Evolutionary conservation across 345 rosid species (phyloP).

Genomic region (Lagerstroemia speciosa): DNA sequence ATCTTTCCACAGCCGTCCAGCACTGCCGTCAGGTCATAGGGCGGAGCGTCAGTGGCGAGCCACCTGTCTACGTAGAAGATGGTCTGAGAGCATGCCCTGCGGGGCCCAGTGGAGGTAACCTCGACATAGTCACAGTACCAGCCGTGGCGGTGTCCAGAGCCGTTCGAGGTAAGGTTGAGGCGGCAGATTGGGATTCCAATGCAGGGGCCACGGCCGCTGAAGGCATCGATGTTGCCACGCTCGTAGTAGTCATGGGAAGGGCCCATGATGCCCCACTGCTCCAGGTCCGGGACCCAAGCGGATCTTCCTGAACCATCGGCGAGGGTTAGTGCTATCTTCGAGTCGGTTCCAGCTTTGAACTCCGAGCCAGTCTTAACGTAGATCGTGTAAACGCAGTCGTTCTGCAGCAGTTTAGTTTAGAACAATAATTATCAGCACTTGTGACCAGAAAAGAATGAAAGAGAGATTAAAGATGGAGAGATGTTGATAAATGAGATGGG

Average conservation of each 20-base stretch:
- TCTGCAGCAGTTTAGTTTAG: not conserved
- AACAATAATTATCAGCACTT: no score
- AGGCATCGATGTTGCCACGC: slow-evolving; percentile 32
- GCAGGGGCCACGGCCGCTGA: slow-evolving; percentile 34
- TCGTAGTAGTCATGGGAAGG: slow-evolving; percentile 32
- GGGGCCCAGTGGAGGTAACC: slow-evolving; percentile 32
- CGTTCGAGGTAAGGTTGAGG: slow-evolving; percentile 43
- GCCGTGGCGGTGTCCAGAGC: slow-evolving; percentile 35
- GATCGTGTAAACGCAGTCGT: slow-evolving; percentile 26
- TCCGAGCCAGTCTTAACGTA: slow-evolving; percentile 33
- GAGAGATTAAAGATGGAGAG: not conserved
- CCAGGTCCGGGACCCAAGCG: slow-evolving; percentile 21
- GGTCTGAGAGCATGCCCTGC: slow-evolving; percentile 21
- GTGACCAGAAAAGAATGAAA: not conserved
- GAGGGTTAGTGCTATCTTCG: slow-evolving; percentile 23
- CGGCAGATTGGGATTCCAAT: slow-evolving; percentile 28
- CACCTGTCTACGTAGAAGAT: slow-evolving; percentile 30
- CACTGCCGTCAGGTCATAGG: slow-evolving; percentile 22
- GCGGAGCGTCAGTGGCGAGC: slow-evolving; percentile 27
- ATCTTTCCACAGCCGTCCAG: slow-evolving; percentile 22
- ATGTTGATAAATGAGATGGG: not conserved
- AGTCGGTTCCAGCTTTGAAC: slow-evolving; percentile 36
- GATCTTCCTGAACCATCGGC: slow-evolving; percentile 22
- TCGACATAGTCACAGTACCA: slow-evolving; percentile 46
- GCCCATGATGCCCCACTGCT: slow-evolving; percentile 36